Evolutionary conservation across 768 basidiomycete species (phyloP).

Genomic region (Suillus ampliporus): DNA sequence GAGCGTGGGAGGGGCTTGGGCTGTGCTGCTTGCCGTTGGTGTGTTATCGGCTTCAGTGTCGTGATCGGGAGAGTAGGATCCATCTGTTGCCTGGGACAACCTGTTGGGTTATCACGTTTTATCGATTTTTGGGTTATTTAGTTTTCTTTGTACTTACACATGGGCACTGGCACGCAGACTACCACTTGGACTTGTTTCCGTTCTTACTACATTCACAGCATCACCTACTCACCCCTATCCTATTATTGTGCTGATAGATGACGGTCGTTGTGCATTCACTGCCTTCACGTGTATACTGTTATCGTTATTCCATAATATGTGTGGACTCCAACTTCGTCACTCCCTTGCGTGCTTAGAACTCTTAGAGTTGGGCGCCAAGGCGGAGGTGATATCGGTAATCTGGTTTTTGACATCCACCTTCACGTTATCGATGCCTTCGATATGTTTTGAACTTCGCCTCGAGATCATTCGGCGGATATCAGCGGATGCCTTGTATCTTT

Average conservation of each 20-base stretch:
- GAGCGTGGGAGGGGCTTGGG: constrained; percentile 15
- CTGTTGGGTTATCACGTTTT: background rate
- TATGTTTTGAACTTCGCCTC: background rate
- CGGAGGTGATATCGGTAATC: background rate
- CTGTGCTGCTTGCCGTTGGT: constrained; percentile 20
- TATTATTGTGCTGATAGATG: background rate
- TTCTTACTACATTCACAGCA: background rate
- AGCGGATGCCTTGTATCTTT: background rate
- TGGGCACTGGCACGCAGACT: background rate
- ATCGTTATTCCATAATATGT: background rate
- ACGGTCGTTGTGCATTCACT: background rate
- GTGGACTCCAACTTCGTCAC: background rate
- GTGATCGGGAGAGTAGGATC: background rate
- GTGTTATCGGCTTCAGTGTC: constrained; percentile 5
- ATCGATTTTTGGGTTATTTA: background rate
- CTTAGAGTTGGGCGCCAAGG: background rate
- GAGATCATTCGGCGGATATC: background rate
- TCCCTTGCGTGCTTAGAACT: background rate
- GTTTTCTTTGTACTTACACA: background rate
- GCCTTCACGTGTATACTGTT: background rate
- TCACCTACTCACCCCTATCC: background rate
- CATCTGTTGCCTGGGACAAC: background rate
- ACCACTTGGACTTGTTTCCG: background rate
- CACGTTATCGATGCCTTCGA: background rate
- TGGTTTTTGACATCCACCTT: background rate